These are phyloP conservation scores for Candida namnaoensis DNA, from an alignment of 805 yeast genomes.

Conservation along the genomic window DNA sequence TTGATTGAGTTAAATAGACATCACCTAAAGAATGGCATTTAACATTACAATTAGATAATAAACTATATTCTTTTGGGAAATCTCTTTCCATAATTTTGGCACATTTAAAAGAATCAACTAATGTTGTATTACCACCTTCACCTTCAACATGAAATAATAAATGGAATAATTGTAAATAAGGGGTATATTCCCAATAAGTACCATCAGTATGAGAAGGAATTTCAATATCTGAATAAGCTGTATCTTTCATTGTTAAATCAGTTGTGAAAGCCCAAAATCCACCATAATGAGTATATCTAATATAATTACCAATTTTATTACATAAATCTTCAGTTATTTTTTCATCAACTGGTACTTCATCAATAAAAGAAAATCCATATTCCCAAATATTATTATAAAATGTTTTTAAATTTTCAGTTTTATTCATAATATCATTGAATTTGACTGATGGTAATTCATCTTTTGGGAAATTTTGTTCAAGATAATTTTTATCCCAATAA, in stretches of 20 bases:
- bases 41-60: conserved; percentile 39
- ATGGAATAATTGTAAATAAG: conserved; percentile 65
- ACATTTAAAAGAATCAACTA: conserved; percentile 59
- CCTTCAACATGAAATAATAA: conserved; percentile 53
- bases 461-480: conserved; percentile 33
- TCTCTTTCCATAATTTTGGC: conserved; percentile 38
- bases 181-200: conserved; percentile 67
- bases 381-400: conserved; percentile 13
- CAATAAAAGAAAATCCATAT: conserved; percentile 54
- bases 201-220: conserved; percentile 66
- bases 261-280: conserved; percentile 76
- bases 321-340: conserved; percentile 50
- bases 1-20: conserved; percentile 55
- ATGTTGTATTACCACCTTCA: conserved; percentile 57
- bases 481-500: conserved; percentile 36
- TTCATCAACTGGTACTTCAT: conserved; percentile 51
- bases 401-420: conserved; percentile 10
- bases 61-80: conserved; percentile 42
- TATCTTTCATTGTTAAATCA: conserved; percentile 57
- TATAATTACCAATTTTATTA: conserved; percentile 42
- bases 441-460: conserved; percentile 23
- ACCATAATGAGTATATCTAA: conserved; percentile 68
- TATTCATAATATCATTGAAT: conserved; percentile 35
- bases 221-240: conserved; percentile 64
- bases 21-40: conserved; percentile 78